These are phyloP conservation scores for Auricularia heimuer DNA, from an alignment of 768 basidiomycete species.

Conservation along the genomic window DNA sequence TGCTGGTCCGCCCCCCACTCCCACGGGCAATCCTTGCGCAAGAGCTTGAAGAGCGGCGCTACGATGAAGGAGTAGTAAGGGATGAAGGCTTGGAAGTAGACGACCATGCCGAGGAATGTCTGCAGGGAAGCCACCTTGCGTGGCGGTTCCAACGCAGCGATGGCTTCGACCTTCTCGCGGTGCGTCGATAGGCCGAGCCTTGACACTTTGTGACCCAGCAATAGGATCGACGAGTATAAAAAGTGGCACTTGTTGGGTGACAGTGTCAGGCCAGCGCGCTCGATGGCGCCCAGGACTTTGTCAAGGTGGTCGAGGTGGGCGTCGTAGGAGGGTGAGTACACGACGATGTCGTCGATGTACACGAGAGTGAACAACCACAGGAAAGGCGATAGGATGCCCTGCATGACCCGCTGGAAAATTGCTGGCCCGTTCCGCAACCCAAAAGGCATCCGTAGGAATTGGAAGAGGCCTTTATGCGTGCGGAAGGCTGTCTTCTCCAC, in stretches of 20 bases:
- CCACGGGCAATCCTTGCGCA: constrained; percentile 19
- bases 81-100: constrained; percentile 29
- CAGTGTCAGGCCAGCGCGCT: constrained; percentile 24
- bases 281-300: constrained; percentile 33
- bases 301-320: constrained; percentile 19
- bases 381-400: constrained; percentile 18
- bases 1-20: constrained; percentile 17
- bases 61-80: no score
- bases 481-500: constrained; percentile 28
- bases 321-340: constrained; percentile 7
- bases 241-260: constrained; percentile 28
- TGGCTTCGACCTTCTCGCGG: constrained; percentile 27
- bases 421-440: constrained; percentile 21
- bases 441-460: constrained; percentile 23
- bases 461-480: constrained; percentile 29
- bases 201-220: no score
- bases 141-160: constrained; percentile 19
- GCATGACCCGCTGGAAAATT: constrained; percentile 35
- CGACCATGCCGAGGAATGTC: constrained; percentile 28
- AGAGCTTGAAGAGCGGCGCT: constrained; percentile 24
- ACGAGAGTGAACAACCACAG: constrained; percentile 9
- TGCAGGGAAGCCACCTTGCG: constrained; percentile 20
- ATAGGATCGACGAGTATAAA: constrained; percentile 21
- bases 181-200: constrained; percentile 27
- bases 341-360: constrained; percentile 11